A percentile compares a stretch with the other conserved stretches of the same genome.
phyloP scores from a whole-genome alignment of 495 filamentous ascomycete genomes.

The Neurospora tetraspora region DNA sequence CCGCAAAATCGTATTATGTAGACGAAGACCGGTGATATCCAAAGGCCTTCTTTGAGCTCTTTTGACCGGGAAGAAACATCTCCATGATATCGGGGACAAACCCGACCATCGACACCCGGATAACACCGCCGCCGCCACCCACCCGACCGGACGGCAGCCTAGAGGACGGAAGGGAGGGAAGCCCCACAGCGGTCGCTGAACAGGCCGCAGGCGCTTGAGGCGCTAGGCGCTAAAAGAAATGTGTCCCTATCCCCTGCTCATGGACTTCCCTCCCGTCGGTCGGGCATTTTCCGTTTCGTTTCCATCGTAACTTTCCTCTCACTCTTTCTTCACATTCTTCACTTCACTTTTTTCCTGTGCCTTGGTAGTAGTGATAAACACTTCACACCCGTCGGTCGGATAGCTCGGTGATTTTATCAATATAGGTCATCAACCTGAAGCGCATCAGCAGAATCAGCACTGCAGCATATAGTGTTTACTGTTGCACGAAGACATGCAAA shows the following conservation, averaged over 20 bases:
- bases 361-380: too few relatives aligned
- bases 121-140: not conserved
- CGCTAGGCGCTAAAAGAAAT: not conserved
- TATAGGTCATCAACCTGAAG: not conserved
- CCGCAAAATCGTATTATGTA: not conserved
- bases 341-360: too few relatives aligned
- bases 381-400: not conserved
- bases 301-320: too few relatives aligned
- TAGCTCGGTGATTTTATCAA: not conserved
- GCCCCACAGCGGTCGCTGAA: not conserved
- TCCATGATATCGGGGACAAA: not conserved
- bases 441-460: not conserved
- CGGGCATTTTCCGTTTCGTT: too few relatives aligned
- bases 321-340: too few relatives aligned
- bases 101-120: not conserved
- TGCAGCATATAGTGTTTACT: not conserved
- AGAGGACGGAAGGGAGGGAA: not conserved
- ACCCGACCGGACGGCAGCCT: not conserved
- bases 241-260: not conserved
- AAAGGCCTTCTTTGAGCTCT: too few relatives aligned
- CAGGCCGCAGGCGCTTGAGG: not conserved
- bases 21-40: too few relatives aligned
- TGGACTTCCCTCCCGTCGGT: too few relatives aligned
- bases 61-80: not conserved
- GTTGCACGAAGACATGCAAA: not conserved